Evolutionary conservation across 495 filamentous ascomycete genomes (phyloP).

Genomic region (Xylaria flabelliformis): DNA sequence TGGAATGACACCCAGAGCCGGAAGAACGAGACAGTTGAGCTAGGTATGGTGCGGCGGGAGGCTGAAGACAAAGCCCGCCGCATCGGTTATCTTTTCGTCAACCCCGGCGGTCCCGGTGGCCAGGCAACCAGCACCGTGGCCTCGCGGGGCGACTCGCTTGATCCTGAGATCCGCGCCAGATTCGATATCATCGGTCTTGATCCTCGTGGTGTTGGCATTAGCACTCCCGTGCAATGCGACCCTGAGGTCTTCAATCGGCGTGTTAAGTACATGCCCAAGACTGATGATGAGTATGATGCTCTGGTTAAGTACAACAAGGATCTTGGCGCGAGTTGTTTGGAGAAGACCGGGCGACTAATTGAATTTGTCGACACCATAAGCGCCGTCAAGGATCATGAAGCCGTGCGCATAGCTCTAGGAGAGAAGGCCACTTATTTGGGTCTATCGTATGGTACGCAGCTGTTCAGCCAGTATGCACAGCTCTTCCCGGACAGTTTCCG

Average conservation of each 20-base stretch:
- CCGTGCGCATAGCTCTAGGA: constrained; percentile 47
- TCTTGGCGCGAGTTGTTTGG: constrained; percentile 45
- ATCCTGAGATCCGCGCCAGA: constrained; percentile 34
- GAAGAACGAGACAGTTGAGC: constrained; percentile 37
- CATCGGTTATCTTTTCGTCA: constrained; percentile 47
- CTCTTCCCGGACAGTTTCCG: constrained; percentile 41
- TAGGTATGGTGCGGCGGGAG: constrained; percentile 37
- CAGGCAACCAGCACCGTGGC: constrained; percentile 33
- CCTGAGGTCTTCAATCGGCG: constrained; percentile 43
- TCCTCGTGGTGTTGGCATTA: constrained; percentile 45
- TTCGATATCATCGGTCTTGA: constrained; percentile 44
- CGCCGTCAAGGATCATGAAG: constrained; percentile 51
- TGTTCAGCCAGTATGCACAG: constrained; percentile 55
- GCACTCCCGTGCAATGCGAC: constrained; percentile 49
- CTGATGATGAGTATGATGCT: constrained; percentile 39
- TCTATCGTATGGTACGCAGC: constrained; percentile 62
- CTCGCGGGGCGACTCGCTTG: constrained; percentile 17
- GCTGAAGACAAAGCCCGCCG: constrained; percentile 35
- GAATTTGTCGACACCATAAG: constrained; percentile 51
- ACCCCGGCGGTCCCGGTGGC: constrained; percentile 48
- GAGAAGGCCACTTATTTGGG: constrained; percentile 47
- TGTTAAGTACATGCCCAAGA: constrained; percentile 40
- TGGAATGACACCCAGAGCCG: constrained; percentile 26
- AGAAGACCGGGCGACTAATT: constrained; percentile 43
- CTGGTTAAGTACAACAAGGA: constrained; percentile 43